Evolutionary conservation across 2,329 filamentous ascomycete species (phyloP).

Genomic region (Epichloe gansuensis): DNA sequence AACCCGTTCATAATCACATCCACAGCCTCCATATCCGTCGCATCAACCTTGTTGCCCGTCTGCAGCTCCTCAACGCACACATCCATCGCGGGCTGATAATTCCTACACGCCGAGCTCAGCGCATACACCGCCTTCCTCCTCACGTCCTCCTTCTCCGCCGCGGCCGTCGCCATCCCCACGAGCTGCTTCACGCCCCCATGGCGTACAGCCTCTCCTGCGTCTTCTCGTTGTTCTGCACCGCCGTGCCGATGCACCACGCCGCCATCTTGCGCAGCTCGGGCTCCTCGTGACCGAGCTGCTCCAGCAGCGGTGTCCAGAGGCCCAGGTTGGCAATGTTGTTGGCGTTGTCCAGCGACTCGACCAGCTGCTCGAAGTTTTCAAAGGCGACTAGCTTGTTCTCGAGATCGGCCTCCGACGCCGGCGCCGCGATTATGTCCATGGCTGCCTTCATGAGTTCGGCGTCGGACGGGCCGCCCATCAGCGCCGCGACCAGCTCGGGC

Average conservation of each 20-base stretch:
- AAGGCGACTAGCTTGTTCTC: constrained; percentile 74
- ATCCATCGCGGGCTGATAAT: constrained; percentile 78
- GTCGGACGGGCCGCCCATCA: constrained; percentile 79
- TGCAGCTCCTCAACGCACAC: constrained; percentile 49
- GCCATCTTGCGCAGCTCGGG: constrained; percentile 69
- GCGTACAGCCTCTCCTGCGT: constrained; percentile 60
- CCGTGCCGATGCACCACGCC: constrained; percentile 88
- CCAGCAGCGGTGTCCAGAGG: constrained; percentile 72
- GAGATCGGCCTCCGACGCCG: constrained; percentile 49
- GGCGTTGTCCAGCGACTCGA: constrained; percentile 90
- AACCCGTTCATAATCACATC: constrained; percentile 62
- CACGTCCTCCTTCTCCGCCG: constrained; percentile 41
- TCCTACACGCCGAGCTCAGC: constrained; percentile 73
- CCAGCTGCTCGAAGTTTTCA: constrained; percentile 88
- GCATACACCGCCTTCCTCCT: constrained; percentile 84
- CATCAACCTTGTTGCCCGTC: constrained; percentile 57
- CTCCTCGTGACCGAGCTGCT: constrained; percentile 55
- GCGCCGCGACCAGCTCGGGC: constrained; percentile 56
- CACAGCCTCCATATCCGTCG: constrained; percentile 75
- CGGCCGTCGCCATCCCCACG: constrained; percentile 42
- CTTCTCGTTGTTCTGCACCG: constrained; percentile 89
- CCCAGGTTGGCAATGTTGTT: constrained; percentile 76
- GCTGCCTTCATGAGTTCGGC: constrained; percentile 82
- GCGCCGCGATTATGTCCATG: constrained; percentile 62
- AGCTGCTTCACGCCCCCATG: constrained; percentile 56